Evolutionary conservation across 306 rosid species (phyloP), one percentile per base, ranked within the genome.

Genomic region (Acacia crassicarpa): DNA sequence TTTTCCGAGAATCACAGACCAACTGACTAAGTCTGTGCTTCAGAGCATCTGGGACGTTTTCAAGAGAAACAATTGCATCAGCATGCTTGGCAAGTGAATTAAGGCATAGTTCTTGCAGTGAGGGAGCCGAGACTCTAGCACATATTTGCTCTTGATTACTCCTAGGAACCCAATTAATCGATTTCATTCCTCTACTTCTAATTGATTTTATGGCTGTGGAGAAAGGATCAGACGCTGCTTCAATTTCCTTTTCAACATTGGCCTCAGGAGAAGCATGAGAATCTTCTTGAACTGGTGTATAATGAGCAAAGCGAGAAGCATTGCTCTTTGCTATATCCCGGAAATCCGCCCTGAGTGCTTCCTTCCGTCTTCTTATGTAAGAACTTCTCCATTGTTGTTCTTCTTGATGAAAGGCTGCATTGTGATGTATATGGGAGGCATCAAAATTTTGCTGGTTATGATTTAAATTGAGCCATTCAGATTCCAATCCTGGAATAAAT

Each of bases 61-160:
- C 98, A 56, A 95, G 92, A 19, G 97, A 95, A 83, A 63, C 83
- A 80, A 95, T 77, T 67, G 91, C 88, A 82, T 91, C 94, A 15
- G 87, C 92, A 85, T 93, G 78, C 43, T 81, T 77, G 11, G 90
- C 89, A 59, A 95, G 96, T 82, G 67, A 13, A 59, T 43, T 9
- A 71, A 92, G 75, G 46, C 88, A 87, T 40, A 93, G 45, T 53
- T 93, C 93, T 72, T 43, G 77, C 87, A 95, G 83, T 1, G 97
- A 89, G 33, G 98, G 97, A 23, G 87, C 84, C 7, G 2, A 59
- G 12, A 40, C 7, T 81, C 81, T 87, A 9, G 74, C 16, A 35
- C 14, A 41, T 32, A 12, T 61, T 19, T 49, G 10, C 13, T 59
- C 69, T 33, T 65, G n/a, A 35, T 51, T 53, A 46, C 46, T 71